A percentile compares a stretch with the other conserved stretches of the same genome.
These are phyloP conservation scores for Zygotorulaspora danielsina DNA, from an alignment of 805 yeast genomes.

Conservation along the genomic window DNA sequence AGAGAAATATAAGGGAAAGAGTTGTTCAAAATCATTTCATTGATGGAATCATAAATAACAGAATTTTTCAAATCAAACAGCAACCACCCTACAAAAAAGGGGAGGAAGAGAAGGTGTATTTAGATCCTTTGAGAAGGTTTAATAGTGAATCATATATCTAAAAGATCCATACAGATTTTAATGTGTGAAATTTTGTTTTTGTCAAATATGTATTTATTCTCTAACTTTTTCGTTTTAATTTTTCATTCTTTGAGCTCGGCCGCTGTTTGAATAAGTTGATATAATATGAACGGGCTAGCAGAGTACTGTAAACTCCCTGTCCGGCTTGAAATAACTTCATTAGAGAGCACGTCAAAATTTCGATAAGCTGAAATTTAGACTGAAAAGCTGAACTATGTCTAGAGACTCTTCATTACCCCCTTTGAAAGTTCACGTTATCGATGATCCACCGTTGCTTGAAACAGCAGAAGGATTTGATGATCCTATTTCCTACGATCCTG, in stretches of 20 bases:
- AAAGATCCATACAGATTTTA: no score
- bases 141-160: conserved; percentile 15
- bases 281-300: no score
- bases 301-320: no score
- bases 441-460: conserved; percentile 32
- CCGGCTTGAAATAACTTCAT: no score
- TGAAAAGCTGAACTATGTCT: conserved; percentile 18
- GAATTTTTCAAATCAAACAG: conserved; percentile 81
- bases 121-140: conserved; percentile 84
- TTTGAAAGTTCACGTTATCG: conserved; percentile 23
- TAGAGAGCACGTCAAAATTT: no score
- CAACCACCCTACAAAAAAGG: conserved; percentile 79
- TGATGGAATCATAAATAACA: conserved; percentile 76
- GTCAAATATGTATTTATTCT: no score
- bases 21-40: conserved; percentile 85
- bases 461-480: conserved; percentile 33
- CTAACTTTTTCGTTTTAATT: no score
- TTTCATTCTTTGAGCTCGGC: no score
- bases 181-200: no score
- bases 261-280: no score
- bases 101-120: conserved; percentile 75
- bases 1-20: conserved; percentile 72
- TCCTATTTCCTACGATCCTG: conserved; percentile 25
- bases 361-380: no score
- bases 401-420: conserved; percentile 32